Base-by-base conservation (phyloP, 148 eudicot genomes). In the Heliamphora exappendiculata region DNA sequence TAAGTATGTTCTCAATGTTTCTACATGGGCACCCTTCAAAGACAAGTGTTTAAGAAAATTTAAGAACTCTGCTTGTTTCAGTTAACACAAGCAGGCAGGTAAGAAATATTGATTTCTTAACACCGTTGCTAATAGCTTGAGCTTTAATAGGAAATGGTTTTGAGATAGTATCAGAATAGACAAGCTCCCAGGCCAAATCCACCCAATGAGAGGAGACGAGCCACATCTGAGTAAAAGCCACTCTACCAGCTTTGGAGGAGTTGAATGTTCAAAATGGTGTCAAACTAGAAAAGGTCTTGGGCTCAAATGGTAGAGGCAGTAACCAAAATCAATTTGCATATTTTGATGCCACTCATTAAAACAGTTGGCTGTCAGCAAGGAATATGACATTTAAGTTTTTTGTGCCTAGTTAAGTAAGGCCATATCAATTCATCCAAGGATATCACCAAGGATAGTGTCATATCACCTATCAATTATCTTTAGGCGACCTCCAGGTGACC, bases 401-500 rank as follows among this genome's bases (percentile, higher is more conserved):
- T 26, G 26, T 28, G 14, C 29, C 12, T n/a, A 22, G 19, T 11
- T 51, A 50, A 31, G 11, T 45, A 70, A 57, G 55, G 37, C 10
- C 55, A 64, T 26, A 69, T 16, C 33, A 41, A 69, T 26, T 69
- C 34, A 69, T 28, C 54, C 4, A n/a, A n/a, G 5, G 36, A 7
- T 29, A 29, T 31, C 28, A 13, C 24, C 9, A 5, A 50, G 45
- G 28, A 33, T 5, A 55, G 51, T n/a, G 34, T 39, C 75, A 28
- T 8, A 17, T 71, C 63, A 78, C 98, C 97, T 92, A 82, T 94
- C 98, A 78, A 94, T 92, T 34, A 94, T 94, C 88, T 92, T 92
- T 82, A 94, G 86, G 72, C 97, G 97, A 42, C 97, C 98, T 77
- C 95, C 92, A 76, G 97, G 85, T 60, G 85, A 81, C 97, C 97